These are phyloP conservation scores for Pseudisothecium myosuroides DNA, from an alignment of 225 moss, liverwort and hornwort genomes.

Conservation along the genomic window DNA sequence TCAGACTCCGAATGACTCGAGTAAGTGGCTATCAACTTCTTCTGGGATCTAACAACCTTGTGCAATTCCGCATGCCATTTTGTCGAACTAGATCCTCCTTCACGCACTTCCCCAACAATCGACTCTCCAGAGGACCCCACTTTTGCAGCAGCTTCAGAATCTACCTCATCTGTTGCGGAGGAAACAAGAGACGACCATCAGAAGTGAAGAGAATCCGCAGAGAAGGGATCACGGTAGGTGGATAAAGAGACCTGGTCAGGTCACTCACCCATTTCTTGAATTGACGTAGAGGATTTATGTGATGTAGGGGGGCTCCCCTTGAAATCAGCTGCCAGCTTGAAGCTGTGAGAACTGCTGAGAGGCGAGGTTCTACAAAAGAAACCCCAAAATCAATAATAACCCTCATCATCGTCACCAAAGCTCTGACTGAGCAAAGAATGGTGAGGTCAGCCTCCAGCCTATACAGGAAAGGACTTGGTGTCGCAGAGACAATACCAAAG, in stretches of 20 bases:
- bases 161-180: neutral
- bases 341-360: neutral
- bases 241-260: neutral
- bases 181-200: neutral
- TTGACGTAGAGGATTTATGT: neutral
- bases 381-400: neutral
- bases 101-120: neutral
- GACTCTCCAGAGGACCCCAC: neutral
- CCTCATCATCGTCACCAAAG: neutral
- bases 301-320: neutral
- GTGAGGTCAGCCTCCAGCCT: neutral
- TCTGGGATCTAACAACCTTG: neutral
- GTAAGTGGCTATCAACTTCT: neutral
- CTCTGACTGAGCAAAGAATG: neutral
- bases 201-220: neutral
- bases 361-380: constrained; percentile 9
- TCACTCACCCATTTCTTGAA: constrained; percentile 8
- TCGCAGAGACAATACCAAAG: neutral
- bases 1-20: constrained; percentile 5
- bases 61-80: constrained; percentile 8
- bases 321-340: neutral
- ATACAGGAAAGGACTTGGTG: neutral
- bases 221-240: neutral
- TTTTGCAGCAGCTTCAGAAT: neutral
- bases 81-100: neutral